Evolutionary conservation across 345 rosid genomes (phyloP).

Genomic region (Rhizophora apiculata): DNA sequence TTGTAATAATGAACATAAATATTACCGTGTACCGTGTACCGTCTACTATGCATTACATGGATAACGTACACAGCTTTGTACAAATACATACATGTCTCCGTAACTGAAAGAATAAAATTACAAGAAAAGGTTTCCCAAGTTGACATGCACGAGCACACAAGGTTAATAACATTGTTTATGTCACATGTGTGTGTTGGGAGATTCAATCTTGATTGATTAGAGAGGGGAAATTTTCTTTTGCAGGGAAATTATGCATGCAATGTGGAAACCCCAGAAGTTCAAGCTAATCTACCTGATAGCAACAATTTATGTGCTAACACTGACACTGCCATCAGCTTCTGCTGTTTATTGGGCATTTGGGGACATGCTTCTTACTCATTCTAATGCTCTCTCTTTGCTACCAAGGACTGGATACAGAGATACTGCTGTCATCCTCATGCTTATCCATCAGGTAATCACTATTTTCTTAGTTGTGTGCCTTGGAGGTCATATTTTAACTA

Average conservation of each 20-base stretch:
- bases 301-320: conserved; percentile 79
- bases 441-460: conserved; percentile 65
- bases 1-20: not conserved
- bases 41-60: too few relatives aligned
- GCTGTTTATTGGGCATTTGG: conserved; percentile 99
- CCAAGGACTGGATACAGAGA: conserved; percentile 78
- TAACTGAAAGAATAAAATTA: too few relatives aligned
- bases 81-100: too few relatives aligned
- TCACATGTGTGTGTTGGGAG: not conserved
- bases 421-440: conserved; percentile 83
- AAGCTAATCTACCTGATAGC: conserved; percentile 82
- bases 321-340: conserved; percentile 90
- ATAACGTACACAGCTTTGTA: too few relatives aligned
- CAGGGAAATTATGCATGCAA: conserved; percentile 98
- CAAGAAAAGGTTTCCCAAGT: too few relatives aligned
- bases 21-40: not conserved
- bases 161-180: not conserved
- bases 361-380: conserved; percentile 73
- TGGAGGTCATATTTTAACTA: not conserved
- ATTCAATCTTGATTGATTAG: not conserved
- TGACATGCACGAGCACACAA: too few relatives aligned
- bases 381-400: conserved; percentile 83
- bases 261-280: conserved; percentile 99
- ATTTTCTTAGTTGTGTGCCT: not conserved
- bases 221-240: not conserved